A percentile compares a stretch with the other conserved stretches of the same genome.
Conservation (phyloP, 2,329 filamentous ascomycete species). For the Ceratocystiopsis brevicomis region DNA sequence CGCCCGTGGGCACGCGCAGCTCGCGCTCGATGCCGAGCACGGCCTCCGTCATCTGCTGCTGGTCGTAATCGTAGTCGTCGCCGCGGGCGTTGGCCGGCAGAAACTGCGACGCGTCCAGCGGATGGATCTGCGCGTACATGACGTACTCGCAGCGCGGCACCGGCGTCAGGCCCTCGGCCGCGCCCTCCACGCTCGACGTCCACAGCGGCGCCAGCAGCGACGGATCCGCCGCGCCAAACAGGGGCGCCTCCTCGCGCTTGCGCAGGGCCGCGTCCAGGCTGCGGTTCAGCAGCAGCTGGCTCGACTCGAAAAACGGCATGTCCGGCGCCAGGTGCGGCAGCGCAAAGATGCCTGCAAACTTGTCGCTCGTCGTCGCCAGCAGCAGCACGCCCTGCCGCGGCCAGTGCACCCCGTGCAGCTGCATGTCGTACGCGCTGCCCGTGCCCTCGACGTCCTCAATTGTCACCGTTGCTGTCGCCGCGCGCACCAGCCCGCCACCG, state of each 20-base stretch:
- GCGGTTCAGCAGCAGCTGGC: slow-evolving; percentile 48
- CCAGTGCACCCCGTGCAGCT: slow-evolving; percentile 72
- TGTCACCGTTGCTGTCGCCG: slow-evolving; percentile 49
- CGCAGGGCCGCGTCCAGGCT: slow-evolving; percentile 50
- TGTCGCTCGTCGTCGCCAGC: slow-evolving; percentile 79
- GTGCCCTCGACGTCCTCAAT: slow-evolving; percentile 52
- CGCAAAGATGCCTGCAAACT: slow-evolving; percentile 80
- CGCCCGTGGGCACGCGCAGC: slow-evolving; percentile 40
- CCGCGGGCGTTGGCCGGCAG: not conserved
- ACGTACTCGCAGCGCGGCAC: slow-evolving; percentile 76
- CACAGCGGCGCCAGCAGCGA: slow-evolving; percentile 42
- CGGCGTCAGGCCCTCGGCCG: slow-evolving; percentile 37
- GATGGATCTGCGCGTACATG: slow-evolving; percentile 63
- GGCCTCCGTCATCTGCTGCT: slow-evolving; percentile 11
- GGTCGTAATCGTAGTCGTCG: slow-evolving; percentile 2
- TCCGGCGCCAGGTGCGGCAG: slow-evolving; percentile 62
- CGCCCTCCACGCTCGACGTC: slow-evolving; percentile 47
- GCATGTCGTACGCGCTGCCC: slow-evolving; percentile 62
- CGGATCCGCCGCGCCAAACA: slow-evolving; percentile 40
- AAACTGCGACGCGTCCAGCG: slow-evolving; percentile 23
- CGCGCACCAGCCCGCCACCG: slow-evolving; percentile 36
- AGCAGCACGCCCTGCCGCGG: slow-evolving; percentile 60
- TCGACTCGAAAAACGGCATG: slow-evolving; percentile 34
- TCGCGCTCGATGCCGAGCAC: slow-evolving; percentile 37
- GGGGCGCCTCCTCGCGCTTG: slow-evolving; percentile 37